Percentiles rank a stretch among this genome's conserved stretches.
Evolutionary conservation across 2,329 filamentous ascomycete species (phyloP).

Genomic region (Phyllosticta capitalensis): DNA sequence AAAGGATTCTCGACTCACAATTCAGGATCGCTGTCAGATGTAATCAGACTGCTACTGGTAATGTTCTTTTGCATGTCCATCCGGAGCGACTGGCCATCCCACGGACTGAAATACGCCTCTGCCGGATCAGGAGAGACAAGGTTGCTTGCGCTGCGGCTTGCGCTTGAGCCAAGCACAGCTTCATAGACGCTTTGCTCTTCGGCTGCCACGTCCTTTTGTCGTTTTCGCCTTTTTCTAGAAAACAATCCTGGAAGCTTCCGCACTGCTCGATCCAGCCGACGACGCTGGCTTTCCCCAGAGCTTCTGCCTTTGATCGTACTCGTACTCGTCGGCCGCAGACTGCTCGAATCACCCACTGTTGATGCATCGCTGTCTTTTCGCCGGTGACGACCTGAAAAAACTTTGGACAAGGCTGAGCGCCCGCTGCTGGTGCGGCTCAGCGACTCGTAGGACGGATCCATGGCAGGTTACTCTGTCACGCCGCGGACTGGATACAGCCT

Average conservation of each 20-base stretch:
- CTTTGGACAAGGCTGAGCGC: slow-evolving; percentile 16
- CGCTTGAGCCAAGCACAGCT: not conserved
- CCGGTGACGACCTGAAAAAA: slow-evolving; percentile 16
- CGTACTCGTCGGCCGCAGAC: slow-evolving; percentile 15
- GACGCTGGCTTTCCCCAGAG: slow-evolving; percentile 29
- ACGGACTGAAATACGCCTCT: not conserved
- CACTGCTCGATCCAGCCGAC: not conserved
- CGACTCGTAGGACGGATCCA: slow-evolving; percentile 5
- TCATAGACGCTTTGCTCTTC: not conserved
- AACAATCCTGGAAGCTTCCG: not conserved
- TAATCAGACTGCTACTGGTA: slow-evolving; percentile 38
- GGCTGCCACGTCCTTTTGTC: not conserved
- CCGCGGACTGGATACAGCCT: not conserved
- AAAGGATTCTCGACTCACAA: slow-evolving; percentile 31
- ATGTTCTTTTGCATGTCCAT: slow-evolving; percentile 31
- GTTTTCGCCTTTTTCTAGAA: not conserved
- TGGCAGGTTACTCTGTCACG: not conserved
- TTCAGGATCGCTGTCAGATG: slow-evolving; percentile 42
- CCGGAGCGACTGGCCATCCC: not conserved
- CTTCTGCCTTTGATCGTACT: slow-evolving; percentile 20
- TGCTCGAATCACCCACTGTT: slow-evolving; percentile 17
- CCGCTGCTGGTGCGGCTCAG: slow-evolving; percentile 8
- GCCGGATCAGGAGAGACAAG: slow-evolving; percentile 8
- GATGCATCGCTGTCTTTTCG: slow-evolving; percentile 18
- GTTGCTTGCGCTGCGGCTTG: slow-evolving; percentile 14